Base-by-base conservation (phyloP, 2,329 filamentous ascomycete genomes). In the Cordyceps pruinosa region DNA sequence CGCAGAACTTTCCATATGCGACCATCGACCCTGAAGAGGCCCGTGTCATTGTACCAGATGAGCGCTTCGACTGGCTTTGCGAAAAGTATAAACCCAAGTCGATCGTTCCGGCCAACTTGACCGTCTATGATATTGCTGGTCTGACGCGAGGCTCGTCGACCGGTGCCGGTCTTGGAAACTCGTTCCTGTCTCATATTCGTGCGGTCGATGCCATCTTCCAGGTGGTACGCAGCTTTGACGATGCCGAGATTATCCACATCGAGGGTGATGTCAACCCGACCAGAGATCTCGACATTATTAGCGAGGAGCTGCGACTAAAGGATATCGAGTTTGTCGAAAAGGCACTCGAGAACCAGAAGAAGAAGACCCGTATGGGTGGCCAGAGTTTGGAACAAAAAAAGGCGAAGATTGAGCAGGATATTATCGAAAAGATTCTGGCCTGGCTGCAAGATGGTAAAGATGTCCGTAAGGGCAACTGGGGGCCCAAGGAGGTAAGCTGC, bases 1-100 rank as follows among this genome's bases (percentile, higher is more conserved):
- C 37, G 30, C 71, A 90, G 86, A 99, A 99, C 79, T 99, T 97
- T 73, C 94, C 94, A 57, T 99, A 96, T 80, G 94, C 94, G 71
- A 99, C 94, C 68, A 99, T 99, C 75, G 92, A 99, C 66, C 94
- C 94, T 48, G 95, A 99, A 80, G 94, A 99, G 79, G 90, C 94
- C 62, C 90, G 93, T 67, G 94, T 99, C 75, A 85, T 99, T 67
- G 94, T 99, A 34, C 95, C 94, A 47, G 94, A 99, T 77, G 90
- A 89, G 61, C 88, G 94, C 61, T 99, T 89, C 76, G 91, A 97
- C 79, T 97, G 91, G 92, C 82, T 99, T 53, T 89, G 86, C 74
- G 81, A 94, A 65, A 94, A 97, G 74, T 99, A 97, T 83, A 92
- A 96, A 76, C 94, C 94, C 72, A 97, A 97, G 81, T 97, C 93